phyloP scores from a whole-genome alignment of 345 rosid genomes.

The Aquilaria malaccensis region DNA sequence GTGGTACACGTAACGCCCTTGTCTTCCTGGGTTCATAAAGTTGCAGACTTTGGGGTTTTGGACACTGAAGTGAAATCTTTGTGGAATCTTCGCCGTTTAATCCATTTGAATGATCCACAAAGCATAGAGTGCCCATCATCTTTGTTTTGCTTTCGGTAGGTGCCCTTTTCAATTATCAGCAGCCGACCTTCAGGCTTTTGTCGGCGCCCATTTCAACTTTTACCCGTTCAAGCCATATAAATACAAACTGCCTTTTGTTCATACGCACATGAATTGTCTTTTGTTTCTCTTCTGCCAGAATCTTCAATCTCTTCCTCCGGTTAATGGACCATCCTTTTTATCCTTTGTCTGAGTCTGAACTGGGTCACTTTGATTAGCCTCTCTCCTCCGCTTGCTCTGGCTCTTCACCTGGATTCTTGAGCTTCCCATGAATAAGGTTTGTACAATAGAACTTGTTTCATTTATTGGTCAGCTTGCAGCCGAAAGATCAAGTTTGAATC shows the following conservation, averaged over 20 bases:
- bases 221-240: too few species aligned
- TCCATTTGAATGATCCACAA: not conserved
- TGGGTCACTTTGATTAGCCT: slow-evolving; percentile 14
- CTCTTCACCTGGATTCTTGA: not conserved
- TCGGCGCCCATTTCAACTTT: slow-evolving; percentile 26
- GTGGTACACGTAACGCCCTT: too few species aligned
- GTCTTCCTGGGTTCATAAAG: too few species aligned
- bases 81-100: slow-evolving; percentile 3
- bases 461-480: not conserved
- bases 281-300: too few species aligned
- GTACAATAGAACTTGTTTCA: not conserved
- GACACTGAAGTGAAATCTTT: slow-evolving; percentile 12
- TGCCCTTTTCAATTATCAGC: slow-evolving; percentile 24
- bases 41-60: not conserved
- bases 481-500: too few species aligned
- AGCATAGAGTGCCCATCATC: not conserved
- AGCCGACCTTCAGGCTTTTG: slow-evolving; percentile 41
- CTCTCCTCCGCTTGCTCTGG: slow-evolving; percentile 17
- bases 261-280: too few species aligned
- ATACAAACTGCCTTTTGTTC: not conserved
- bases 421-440: slow-evolving; percentile 16
- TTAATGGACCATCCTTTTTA: slow-evolving; percentile 7
- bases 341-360: slow-evolving; percentile 8
- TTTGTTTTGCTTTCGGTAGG: slow-evolving; percentile 25
- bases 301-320: too few species aligned